Base-by-base conservation (phyloP, 768 basidiomycete genomes). In the Hemileccinum rubropunctum region DNA sequence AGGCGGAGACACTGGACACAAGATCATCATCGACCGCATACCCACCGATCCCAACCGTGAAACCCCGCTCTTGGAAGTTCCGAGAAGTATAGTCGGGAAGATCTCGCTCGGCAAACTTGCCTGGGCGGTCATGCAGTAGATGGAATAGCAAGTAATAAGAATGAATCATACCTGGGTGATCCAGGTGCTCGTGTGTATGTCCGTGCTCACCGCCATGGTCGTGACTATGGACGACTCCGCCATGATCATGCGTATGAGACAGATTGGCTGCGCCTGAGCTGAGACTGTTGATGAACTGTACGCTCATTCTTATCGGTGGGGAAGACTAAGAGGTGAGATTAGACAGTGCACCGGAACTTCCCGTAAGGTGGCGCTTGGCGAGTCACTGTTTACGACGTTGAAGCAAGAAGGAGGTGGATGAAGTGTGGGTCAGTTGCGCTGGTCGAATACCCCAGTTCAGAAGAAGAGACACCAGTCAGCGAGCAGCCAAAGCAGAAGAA, bases 11-110 rank as follows among this genome's bases (percentile, higher is more conserved):
- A 13, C 6, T 8, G 42, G 35, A 37, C 33, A 47, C 54, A 11
- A 28, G 38, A 44, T 15, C 23, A 33, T 32, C 13, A 38, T 35
- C 14, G n/a, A 12, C 32, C 6, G 70, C 85, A 42, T 61, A 95
- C 95, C 95, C 95, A 62, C 95, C 95, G 48, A 98, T 98, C n/a
- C 95, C 95, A 51, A 99, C 75, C 0, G 95, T 98, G 71, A 98
- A 99, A 1, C 90, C 97, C 54, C 95, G 76, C 71, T 98, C 95
- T 45, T 84, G 80, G 60, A 94, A 98, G 73, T 94, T 88, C 32
- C 95, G 76, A 3, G 70, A 66, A 8, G 84, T 75, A 61, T 89
- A 98, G 62, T 97, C 88, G 9, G 95, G 97, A 66, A 97, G 69
- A 68, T 98, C 95, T 23, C 95, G 78, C 65, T 98, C 94, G 11